These are phyloP conservation scores for Coniochaeta sp. DNA, from an alignment of 2,329 filamentous ascomycete genomes.

Conservation along the genomic window DNA sequence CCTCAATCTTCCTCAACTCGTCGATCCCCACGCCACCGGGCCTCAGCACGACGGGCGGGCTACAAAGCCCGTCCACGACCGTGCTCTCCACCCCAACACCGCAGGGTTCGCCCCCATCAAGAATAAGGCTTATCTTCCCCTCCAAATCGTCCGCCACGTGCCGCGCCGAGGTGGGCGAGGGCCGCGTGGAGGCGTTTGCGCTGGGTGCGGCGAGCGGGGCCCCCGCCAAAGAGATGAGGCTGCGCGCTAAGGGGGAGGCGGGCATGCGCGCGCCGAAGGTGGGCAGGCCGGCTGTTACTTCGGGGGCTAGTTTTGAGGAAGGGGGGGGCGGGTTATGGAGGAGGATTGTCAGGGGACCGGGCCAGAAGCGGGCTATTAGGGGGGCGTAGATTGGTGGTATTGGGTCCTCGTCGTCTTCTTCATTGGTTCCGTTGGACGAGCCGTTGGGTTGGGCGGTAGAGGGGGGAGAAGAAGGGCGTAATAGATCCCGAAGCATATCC, in stretches of 20 bases:
- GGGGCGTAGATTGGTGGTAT: slow-evolving; percentile 72
- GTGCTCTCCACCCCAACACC: slow-evolving; percentile 92
- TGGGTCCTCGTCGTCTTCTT: slow-evolving; percentile 20
- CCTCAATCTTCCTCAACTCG: slow-evolving; percentile 62
- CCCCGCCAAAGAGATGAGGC: slow-evolving; percentile 73
- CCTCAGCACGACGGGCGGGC: slow-evolving; percentile 73
- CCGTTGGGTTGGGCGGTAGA: background rate
- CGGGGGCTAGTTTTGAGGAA: slow-evolving; percentile 69
- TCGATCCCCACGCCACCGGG: slow-evolving; percentile 85
- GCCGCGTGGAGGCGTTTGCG: slow-evolving; percentile 89
- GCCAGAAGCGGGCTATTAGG: slow-evolving; percentile 83
- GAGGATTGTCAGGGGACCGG: slow-evolving; percentile 86
- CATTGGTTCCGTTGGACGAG: too few species aligned
- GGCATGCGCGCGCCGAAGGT: slow-evolving; percentile 93
- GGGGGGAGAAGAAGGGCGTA: slow-evolving; percentile 27
- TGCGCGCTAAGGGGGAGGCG: slow-evolving; percentile 72
- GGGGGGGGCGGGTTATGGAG: slow-evolving; percentile 68
- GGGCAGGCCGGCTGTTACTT: slow-evolving; percentile 78
- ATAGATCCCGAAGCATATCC: slow-evolving; percentile 61
- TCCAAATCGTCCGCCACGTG: slow-evolving; percentile 83
- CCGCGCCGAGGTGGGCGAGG: slow-evolving; percentile 82
- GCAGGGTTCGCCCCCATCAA: slow-evolving; percentile 76
- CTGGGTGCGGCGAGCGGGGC: slow-evolving; percentile 84
- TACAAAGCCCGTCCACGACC: slow-evolving; percentile 82
- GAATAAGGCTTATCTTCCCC: slow-evolving; percentile 75